Conservation (phyloP, 2,329 filamentous ascomycete genomes). For the Beauveria varroae region DNA sequence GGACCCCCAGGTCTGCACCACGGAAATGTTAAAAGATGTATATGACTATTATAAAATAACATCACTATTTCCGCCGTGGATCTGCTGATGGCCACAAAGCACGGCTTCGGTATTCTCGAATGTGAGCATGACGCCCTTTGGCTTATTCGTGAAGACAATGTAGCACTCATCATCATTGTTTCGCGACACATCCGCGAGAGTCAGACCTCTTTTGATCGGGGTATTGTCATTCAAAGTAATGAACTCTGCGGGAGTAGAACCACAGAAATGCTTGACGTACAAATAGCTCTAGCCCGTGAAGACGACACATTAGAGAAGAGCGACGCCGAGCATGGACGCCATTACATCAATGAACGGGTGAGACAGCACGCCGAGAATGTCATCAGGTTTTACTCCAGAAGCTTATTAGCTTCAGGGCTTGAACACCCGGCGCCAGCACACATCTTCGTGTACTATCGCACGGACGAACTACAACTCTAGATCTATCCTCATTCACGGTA, state of each 20-base stretch:
- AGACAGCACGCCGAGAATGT: neutral
- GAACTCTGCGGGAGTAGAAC: neutral
- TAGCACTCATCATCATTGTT: neutral
- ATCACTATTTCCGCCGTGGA: neutral
- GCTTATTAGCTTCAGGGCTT: too few species aligned
- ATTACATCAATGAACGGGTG: slow-evolving; percentile 2
- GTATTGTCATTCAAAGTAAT: neutral
- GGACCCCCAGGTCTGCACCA: neutral
- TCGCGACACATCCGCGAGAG: too few species aligned
- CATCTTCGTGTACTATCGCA: too few species aligned
- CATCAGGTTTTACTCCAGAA: neutral
- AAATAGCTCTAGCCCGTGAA: neutral
- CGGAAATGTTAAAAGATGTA: neutral
- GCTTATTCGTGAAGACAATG: slow-evolving; percentile 1
- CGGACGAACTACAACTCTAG: too few species aligned
- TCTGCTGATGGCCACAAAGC: slow-evolving; percentile 2
- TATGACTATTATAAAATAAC: neutral
- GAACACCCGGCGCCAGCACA: too few species aligned
- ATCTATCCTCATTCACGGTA: too few species aligned
- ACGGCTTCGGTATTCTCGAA: neutral
- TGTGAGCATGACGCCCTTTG: slow-evolving; percentile 2
- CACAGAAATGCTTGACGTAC: neutral
- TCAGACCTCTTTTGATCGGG: neutral
- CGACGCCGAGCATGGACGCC: neutral
- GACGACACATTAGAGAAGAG: neutral